A percentile compares a stretch with the other conserved stretches of the same genome.
Conservation (phyloP, 2,329 filamentous ascomycete genomes). For the Claviceps spartinae region DNA sequence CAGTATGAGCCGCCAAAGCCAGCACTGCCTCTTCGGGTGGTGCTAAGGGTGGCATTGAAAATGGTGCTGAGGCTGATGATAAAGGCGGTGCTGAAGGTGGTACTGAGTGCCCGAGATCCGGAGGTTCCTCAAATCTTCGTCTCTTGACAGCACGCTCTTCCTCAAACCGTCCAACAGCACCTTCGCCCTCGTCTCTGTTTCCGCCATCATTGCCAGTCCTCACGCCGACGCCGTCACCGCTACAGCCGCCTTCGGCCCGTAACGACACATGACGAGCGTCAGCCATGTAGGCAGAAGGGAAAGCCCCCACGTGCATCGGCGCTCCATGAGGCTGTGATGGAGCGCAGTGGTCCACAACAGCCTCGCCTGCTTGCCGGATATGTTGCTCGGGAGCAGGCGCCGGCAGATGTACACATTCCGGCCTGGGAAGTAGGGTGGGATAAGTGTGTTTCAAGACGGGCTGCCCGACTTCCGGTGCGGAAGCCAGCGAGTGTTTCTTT, state of each 20-base stretch:
- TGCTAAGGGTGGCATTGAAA: no score
- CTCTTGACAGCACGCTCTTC: conserved; percentile 28
- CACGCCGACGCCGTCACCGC: background rate
- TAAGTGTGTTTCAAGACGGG: background rate
- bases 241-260: conserved; percentile 2
- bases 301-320: background rate
- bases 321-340: background rate
- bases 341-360: background rate
- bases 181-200: background rate
- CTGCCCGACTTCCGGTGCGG: background rate
- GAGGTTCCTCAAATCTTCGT: conserved; percentile 22
- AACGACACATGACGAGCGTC: background rate
- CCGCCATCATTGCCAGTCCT: background rate
- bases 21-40: conserved; percentile 34
- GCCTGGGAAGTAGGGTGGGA: background rate
- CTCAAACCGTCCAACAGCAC: conserved; percentile 13
- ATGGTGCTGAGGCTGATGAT: no score
- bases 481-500: conserved; percentile 23
- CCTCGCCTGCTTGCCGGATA: background rate
- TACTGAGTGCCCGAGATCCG: conserved; percentile 16
- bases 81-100: conserved; percentile 11
- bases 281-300: background rate
- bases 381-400: background rate
- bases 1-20: conserved; percentile 31
- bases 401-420: background rate